Base-by-base conservation (phyloP, 2,329 filamentous ascomycete species). In the Aquanectria penicillioides region DNA sequence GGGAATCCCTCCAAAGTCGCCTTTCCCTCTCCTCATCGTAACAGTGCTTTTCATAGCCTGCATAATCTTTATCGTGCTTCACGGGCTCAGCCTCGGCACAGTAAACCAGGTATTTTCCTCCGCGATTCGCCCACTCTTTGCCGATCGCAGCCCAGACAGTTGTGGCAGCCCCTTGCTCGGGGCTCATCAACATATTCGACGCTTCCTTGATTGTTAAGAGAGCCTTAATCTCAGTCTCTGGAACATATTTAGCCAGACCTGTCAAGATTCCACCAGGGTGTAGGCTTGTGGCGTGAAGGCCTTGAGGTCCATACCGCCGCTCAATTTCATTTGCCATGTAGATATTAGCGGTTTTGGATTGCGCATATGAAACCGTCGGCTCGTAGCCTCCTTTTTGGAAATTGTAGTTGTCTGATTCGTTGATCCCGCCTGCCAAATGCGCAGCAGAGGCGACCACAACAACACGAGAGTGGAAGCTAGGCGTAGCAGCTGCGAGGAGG, bases 261-360 rank as follows among this genome's bases (percentile, higher is more conserved):
- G 66, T 68, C 13, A 44, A 17, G 63, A 85, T 82, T 4, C 75
- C 72, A 3, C 53, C 60, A 44, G 55, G 54, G 23, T 61, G 53
- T 4, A 61, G 10, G 20, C 48, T 54, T 3, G 20, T 49, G 15
- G 58, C 40, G 20, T 80, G 80, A 0, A 85, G 57, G 20, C 78
- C 76, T n/a, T 37, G 36, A 2, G 34, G 3, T 9, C 44, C 44
- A 33, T 56, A 56, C 8, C 43, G 20, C 8, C 52, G 18, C 34
- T 56, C 52, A 5, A 56, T 26, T 20, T 56, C 52, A 36, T 41
- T 56, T 25, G 52, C 78, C 65, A 81, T 78, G 61, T 76, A 81
- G 20, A 85, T 76, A 61, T 81, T 84, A n/a, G 83, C 81, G 1
- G 77, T 76, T 65, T 86, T 86, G 38, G 74, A 72, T 61, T 83